Evolutionary conservation across 768 basidiomycete species (phyloP).

Genomic region (Lactifluus hygrophoroides): DNA sequence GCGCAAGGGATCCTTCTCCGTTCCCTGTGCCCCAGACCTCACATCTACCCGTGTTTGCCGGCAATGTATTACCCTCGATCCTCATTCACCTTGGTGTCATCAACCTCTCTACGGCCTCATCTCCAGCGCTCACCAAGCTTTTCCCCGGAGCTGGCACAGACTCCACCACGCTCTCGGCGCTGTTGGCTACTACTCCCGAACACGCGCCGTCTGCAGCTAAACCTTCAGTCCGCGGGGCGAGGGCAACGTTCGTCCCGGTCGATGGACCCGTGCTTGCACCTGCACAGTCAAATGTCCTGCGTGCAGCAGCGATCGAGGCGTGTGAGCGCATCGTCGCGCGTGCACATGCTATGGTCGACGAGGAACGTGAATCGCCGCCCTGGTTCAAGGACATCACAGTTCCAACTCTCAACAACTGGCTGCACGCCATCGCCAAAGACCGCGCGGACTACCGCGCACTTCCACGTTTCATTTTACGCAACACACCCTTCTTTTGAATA

Average conservation of each 20-base stretch:
- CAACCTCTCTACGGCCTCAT: conserved; percentile 42
- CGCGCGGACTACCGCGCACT: conserved; percentile 59
- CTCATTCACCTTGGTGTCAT: conserved; percentile 70
- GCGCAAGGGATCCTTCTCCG: conserved; percentile 39
- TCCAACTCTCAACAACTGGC: conserved; percentile 64
- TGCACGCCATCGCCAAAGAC: conserved; percentile 81
- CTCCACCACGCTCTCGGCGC: conserved; percentile 29
- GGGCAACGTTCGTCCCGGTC: conserved; percentile 23
- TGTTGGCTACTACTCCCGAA: conserved; percentile 32
- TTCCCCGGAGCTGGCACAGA: conserved; percentile 42
- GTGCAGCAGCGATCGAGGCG: conserved; percentile 74
- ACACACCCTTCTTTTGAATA: conserved; percentile 62
- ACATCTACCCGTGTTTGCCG: conserved; percentile 59
- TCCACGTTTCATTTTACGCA: conserved; percentile 53
- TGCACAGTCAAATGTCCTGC: conserved; percentile 61
- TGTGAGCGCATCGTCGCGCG: conserved; percentile 58
- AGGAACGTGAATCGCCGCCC: conserved; percentile 22
- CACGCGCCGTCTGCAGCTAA: conserved; percentile 2
- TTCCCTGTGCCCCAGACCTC: conserved; percentile 57
- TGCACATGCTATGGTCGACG: conserved; percentile 34
- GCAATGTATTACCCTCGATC: conserved; percentile 80
- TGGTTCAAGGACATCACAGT: conserved; percentile 53
- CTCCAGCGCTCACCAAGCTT: conserved; percentile 32
- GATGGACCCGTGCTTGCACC: conserved; percentile 48
- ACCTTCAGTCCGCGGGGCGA: conserved; percentile 19